Base-by-base conservation (phyloP, 331 rosid genomes). In the Malus hybrid region DNA sequence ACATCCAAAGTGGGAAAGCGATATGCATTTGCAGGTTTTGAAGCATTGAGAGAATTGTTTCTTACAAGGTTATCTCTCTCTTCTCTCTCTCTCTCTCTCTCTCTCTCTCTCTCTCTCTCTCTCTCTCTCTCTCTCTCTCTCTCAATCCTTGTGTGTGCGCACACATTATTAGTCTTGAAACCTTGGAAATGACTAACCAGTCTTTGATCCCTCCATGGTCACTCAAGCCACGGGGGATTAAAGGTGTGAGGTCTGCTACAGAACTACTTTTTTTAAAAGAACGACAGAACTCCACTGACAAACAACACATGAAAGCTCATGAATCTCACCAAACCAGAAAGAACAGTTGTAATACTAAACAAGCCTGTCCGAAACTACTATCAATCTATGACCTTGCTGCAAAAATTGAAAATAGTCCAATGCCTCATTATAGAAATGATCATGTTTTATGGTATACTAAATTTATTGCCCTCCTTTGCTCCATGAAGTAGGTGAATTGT, bases 1-100 rank as follows among this genome's bases (percentile, higher is more conserved):
- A 83, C 99, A 34, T 90, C 97, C 42, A 95, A 95, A 87, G 99
- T 92, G 65, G 99, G 99, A 32, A 95, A 95, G 88, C 92, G 97
- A 70, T 97, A 92, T 64, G 97, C 97, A 33, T 80, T 95, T 72
- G 86, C 93, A 34, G 99, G 97, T 46, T 95, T 95, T 59, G 98
- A 95, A 86, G 92, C 97, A 5, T 85, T 95, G 74, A 86, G 84
- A 84, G 98, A 95, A 77, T 81, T 95, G 57, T 95, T 95, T 80
- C 76, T 90, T 60, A 81, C 97, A 65, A 90, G 97, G 99, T 95
- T 39, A 39, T 39, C 46, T 9, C 12, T 39, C 44, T 2, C 9
- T 31, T 72, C 16, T 68, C 74, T 74, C 16, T 68, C 74, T 71
- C 32, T 61, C 65, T 6, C 54, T 70, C 20, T 59, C 75, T 59